These are phyloP conservation scores for Acacia crassicarpa DNA, from an alignment of 306 rosid species.

Conservation along the genomic window DNA sequence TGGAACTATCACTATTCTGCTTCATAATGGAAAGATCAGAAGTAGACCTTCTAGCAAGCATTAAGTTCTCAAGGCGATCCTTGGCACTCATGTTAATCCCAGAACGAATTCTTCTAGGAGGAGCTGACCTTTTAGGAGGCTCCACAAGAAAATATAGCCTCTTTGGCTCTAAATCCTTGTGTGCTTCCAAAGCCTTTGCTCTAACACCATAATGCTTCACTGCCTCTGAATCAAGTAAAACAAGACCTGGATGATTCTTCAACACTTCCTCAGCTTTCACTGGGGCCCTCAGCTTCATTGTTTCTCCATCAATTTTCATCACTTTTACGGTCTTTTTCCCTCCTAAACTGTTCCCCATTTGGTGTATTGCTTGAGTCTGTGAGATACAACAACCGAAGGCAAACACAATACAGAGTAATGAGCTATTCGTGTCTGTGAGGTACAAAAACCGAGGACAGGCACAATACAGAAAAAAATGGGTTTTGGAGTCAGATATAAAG, in stretches of 20 bases:
- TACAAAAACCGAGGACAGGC: not conserved
- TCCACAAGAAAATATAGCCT: slow-evolving; percentile 84
- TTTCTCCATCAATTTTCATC: slow-evolving; percentile 78
- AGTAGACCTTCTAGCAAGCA: slow-evolving; percentile 63
- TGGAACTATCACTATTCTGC: not conserved
- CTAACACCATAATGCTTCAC: slow-evolving; percentile 83
- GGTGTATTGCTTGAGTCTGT: not conserved
- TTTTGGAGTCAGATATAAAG: not conserved
- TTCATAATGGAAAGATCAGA: slow-evolving; percentile 76
- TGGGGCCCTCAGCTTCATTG: slow-evolving; percentile 68
- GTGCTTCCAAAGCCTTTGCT: slow-evolving; percentile 67
- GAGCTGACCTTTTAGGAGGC: slow-evolving; percentile 46
- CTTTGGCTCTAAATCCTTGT: slow-evolving; percentile 52
- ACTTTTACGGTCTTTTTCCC: slow-evolving; percentile 71
- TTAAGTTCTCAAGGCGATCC: slow-evolving; percentile 75
- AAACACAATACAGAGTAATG: not conserved
- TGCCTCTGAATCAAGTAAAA: slow-evolving; percentile 71
- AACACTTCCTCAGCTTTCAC: slow-evolving; percentile 55
- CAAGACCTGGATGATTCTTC: slow-evolving; percentile 70
- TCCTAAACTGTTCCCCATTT: slow-evolving; percentile 77
- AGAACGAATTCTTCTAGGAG: slow-evolving; percentile 72
- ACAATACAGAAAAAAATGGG: not conserved
- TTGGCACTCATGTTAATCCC: slow-evolving; percentile 89
- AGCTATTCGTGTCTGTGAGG: not conserved
- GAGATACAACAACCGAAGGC: not conserved